Conservation (phyloP, 1,284 basidiomycete genomes). For the Trichosporon sp. region DNA sequence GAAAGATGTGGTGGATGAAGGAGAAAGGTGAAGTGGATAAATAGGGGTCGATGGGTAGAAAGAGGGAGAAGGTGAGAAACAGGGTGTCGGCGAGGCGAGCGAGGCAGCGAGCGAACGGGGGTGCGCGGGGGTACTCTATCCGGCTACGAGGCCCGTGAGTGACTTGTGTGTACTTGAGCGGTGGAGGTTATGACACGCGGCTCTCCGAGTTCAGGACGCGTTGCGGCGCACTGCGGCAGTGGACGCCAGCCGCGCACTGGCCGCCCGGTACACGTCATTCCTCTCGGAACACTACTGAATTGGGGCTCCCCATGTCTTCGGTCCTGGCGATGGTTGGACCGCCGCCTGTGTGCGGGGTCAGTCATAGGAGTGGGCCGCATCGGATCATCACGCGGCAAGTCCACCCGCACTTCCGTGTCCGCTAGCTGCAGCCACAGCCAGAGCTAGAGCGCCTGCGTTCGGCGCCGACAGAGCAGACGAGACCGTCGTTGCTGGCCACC, state of each 20-base stretch:
- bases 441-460: too few relatives aligned
- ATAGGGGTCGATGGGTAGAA: too few relatives aligned
- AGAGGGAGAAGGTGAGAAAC: background rate
- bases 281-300: background rate
- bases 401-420: background rate
- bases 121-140: background rate
- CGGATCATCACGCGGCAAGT: background rate
- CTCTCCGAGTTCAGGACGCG: background rate
- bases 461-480: too few relatives aligned
- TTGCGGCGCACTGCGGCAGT: background rate
- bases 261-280: background rate
- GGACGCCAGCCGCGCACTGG: background rate
- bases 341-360: background rate
- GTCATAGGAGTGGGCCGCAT: background rate
- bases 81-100: background rate
- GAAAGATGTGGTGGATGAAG: constrained; percentile 1
- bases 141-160: background rate
- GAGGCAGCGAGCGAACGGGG: background rate
- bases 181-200: constrained; percentile 1
- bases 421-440: background rate
- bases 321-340: background rate
- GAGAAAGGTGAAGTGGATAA: background rate
- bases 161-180: constrained; percentile 1
- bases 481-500: background rate
- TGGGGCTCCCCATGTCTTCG: background rate